Percentiles rank a stretch among this genome's conserved stretches.
Evolutionary conservation across 129 eudicot genomes (phyloP).

Genomic region (carrot (Daucus carota)): DNA sequence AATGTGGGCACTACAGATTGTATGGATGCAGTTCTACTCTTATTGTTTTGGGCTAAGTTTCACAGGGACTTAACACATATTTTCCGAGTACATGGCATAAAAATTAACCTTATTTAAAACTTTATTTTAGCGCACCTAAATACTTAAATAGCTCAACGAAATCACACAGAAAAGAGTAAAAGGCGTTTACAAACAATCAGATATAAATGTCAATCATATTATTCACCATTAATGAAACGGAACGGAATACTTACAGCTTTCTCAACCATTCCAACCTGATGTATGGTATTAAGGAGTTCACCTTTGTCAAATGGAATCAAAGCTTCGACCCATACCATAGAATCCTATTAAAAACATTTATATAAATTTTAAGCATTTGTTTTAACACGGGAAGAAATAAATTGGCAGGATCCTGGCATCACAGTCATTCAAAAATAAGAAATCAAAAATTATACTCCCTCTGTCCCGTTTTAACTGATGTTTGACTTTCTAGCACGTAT

Average conservation of each 20-base stretch:
- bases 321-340: constrained; percentile 98
- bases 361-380: neutral
- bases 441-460: neutral
- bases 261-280: constrained; percentile 89
- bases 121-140: neutral
- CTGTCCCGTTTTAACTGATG: too few species aligned
- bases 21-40: neutral
- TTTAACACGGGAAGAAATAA: neutral
- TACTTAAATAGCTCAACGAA: neutral
- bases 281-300: constrained; percentile 90
- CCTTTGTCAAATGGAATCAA: constrained; percentile 91
- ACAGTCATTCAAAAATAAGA: neutral
- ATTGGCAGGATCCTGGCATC: neutral
- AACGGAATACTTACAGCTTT: constrained; percentile 63
- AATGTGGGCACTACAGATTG: neutral
- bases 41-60: neutral
- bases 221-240: constrained; percentile 1
- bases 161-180: neutral
- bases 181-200: neutral
- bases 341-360: constrained; percentile 40
- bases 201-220: neutral
- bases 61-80: neutral
- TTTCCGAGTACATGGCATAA: neutral
- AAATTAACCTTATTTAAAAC: neutral
- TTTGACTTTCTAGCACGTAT: too few species aligned